Base-by-base conservation (phyloP, 2,329 filamentous ascomycete genomes). In the Westerdykella aurantiaca region DNA sequence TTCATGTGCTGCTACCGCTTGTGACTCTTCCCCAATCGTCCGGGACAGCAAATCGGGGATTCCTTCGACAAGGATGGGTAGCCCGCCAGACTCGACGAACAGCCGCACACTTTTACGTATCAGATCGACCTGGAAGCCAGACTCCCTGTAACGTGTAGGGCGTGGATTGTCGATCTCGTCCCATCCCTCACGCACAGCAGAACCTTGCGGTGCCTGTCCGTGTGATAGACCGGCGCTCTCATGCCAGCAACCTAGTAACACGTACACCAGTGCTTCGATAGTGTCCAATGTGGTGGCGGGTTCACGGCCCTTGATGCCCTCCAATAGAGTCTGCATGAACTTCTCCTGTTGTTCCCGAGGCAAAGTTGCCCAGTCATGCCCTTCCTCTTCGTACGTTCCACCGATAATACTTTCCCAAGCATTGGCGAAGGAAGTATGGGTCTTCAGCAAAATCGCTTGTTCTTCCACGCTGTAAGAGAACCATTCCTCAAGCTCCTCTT, bases 401-500 rank as follows among this genome's bases (percentile, higher is more conserved):
- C 60, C 46, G 63, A 66, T 55, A 55, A 77, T 70, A 13, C 58
- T 62, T 38, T 58, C 50, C 87, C 87, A 95, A 60, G 83, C 79
- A 62, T 81, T 79, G 51, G 89, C 80, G 60, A 95, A 97, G 2
- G 83, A 82, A 31, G 81, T 76, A 60, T 87, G 86, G 16, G 86
- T 83, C 42, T 83, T 80, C 42, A 86, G 78, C 39, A 96, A 74
- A 58, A 90, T 83, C 38, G 84, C 78, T 70, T 87, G 86, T 63
- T 97, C 90, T 68, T 86, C 86, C 49, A 88, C 83, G 56, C 86
- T 85, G 69, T 97, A 96, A 42, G 85, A 82, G 68, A 98, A 98
- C 93, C 93, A 98, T 70, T 98, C 93, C 63, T 97, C 88, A 38
- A 98, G 76, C 72, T 98, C 93, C 51, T 93, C 88, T 14, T 86